phyloP scores from a whole-genome alignment of 2,329 filamentous ascomycete genomes.

The Epichloe typhina region DNA sequence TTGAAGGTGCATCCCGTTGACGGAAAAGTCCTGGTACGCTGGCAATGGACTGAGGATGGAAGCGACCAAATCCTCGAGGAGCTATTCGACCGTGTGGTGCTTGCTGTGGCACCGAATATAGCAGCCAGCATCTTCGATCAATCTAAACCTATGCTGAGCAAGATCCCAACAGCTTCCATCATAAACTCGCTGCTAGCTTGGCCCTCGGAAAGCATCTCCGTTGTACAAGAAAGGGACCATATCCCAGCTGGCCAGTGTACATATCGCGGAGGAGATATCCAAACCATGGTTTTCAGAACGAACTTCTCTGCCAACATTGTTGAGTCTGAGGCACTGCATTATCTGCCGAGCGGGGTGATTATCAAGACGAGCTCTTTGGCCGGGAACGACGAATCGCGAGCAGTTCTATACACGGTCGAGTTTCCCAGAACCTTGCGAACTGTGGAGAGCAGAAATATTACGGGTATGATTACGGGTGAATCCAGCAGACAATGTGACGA shows the following conservation, averaged over 20 bases:
- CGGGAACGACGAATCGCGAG: constrained; percentile 20
- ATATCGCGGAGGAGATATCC: constrained; percentile 16
- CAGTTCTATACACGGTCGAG: constrained; percentile 28
- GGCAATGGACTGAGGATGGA: constrained; percentile 15
- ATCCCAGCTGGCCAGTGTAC: constrained; percentile 11
- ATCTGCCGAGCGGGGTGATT: constrained; percentile 34
- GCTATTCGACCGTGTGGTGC: constrained; percentile 36
- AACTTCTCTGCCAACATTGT: constrained; percentile 15
- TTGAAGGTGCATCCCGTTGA: constrained; percentile 17
- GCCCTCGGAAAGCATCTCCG: constrained; percentile 3
- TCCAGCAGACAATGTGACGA: neutral
- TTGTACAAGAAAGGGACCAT: constrained; percentile 2
- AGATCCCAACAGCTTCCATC: constrained; percentile 35
- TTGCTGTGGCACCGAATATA: constrained; percentile 42
- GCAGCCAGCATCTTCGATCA: constrained; percentile 34
- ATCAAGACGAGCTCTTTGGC: constrained; percentile 39
- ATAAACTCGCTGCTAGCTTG: constrained; percentile 30
- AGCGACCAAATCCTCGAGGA: constrained; percentile 14
- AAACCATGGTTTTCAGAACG: constrained; percentile 23
- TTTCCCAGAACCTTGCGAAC: constrained; percentile 42
- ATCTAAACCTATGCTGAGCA: constrained; percentile 20
- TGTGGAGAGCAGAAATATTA: constrained; percentile 30
- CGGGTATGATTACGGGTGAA: constrained; percentile 25
- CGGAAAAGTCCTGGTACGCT: constrained; percentile 18
- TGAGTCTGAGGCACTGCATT: constrained; percentile 38